Base-by-base conservation (phyloP, 2,329 filamentous ascomycete species). In the Xylariales sp. region DNA sequence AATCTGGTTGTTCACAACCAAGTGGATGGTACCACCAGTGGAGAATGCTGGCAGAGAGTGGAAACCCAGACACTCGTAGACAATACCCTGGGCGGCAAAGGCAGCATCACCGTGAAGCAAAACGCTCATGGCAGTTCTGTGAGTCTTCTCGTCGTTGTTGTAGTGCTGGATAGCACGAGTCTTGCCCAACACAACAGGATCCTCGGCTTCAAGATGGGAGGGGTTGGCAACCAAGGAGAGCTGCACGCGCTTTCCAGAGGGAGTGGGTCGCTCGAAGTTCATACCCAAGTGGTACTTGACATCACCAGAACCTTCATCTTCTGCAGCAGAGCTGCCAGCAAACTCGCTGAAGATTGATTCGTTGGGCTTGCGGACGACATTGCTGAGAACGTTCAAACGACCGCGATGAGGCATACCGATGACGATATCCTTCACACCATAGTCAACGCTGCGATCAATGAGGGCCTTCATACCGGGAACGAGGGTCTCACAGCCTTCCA, bases 341-440 rank as follows among this genome's bases (percentile, higher is more conserved):
- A 98, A 98, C 66, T 98, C 93, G 62, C 87, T 95, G 74, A 98
- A 98, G 66, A 98, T 98, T 49, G 93, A 97, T 72, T 97, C 93
- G 67, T 98, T 98, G 55, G 93, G 91, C 72, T 98, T 98, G 59
- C 93, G 85, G 53, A 98, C 93, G 58, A 98, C 93, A 69, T 98
- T 98, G 72, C 86, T 94, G 46, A 98, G 81, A 37, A 98, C 89
- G 60, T 98, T 98, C 48, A 98, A 81, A 74, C 93, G 88, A 59
- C 93, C 93, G 79, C 93, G 89, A 67, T 98, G 93, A 50, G 93
- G 93, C 93, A 98, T 98, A 57, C 93, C 93, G 57, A 98, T 98
- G 59, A 98, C 87, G 55, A 98, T 97, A 59, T 98, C 93, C 75
- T 97, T 97, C 59, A 98, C 86, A 42, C 93, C 93, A 57, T 95